phyloP scores from a whole-genome alignment of 768 basidiomycete genomes.

The Lentinula sp. region DNA sequence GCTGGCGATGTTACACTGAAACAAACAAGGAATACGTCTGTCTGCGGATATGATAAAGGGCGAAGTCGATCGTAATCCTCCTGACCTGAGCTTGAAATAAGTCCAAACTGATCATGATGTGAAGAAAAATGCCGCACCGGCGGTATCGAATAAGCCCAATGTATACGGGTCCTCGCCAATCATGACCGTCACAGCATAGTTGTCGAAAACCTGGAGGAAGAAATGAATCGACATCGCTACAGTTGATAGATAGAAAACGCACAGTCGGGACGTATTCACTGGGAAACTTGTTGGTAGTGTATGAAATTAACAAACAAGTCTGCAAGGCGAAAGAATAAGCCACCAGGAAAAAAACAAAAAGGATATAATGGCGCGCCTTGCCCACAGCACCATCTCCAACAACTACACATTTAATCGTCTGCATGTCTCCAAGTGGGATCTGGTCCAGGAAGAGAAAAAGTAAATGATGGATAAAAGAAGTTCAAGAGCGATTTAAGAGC shows the following conservation, averaged over 20 bases:
- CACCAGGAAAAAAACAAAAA: not conserved
- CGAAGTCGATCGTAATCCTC: constrained; percentile 99
- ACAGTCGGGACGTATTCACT: constrained; percentile 99
- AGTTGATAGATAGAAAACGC: constrained; percentile 31
- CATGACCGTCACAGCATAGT: constrained; percentile 99
- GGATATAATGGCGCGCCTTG: constrained; percentile 59
- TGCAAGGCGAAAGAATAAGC: constrained; percentile 23
- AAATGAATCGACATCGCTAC: constrained; percentile 10
- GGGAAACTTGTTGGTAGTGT: constrained; percentile 97
- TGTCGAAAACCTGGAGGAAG: constrained; percentile 76
- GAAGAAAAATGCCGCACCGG: constrained; percentile 57
- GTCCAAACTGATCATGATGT: not conserved
- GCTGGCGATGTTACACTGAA: constrained; percentile 99
- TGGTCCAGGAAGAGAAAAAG: constrained; percentile 6
- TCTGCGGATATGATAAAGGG: constrained; percentile 98
- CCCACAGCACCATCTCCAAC: constrained; percentile 98
- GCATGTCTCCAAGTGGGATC: constrained; percentile 46
- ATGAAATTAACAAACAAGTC: constrained; percentile 96
- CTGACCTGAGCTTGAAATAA: constrained; percentile 57
- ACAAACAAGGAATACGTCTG: constrained; percentile 98
- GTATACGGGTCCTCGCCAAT: constrained; percentile 99
- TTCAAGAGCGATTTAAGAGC: not conserved
- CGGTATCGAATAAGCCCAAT: constrained; percentile 96
- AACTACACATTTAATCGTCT: constrained; percentile 97
- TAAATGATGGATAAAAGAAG: not conserved